Conservation (phyloP, 2,329 filamentous ascomycete species). For the Sarocladiaceae sp. region DNA sequence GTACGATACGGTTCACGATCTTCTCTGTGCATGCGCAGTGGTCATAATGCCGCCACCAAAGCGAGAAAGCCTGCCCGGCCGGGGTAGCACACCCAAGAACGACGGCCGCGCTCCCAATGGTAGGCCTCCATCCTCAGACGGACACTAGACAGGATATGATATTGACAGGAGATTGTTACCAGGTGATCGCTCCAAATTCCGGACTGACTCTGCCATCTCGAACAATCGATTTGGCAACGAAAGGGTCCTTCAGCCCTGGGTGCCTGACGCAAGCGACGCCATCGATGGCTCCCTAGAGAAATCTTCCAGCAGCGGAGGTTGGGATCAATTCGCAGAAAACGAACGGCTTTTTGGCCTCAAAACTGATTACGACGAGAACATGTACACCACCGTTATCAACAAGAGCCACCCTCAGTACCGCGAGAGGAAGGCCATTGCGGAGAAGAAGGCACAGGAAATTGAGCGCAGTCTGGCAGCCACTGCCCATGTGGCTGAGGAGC, state of each 20-base stretch:
- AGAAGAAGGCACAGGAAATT: constrained; percentile 83
- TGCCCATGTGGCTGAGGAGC: constrained; percentile 83
- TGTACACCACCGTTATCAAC: constrained; percentile 90
- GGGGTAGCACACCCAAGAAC: constrained; percentile 22
- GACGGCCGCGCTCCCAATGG: constrained; percentile 26
- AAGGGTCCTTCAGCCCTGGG: constrained; percentile 75
- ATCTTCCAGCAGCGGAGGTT: constrained; percentile 38
- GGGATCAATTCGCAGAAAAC: constrained; percentile 95
- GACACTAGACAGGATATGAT: neutral
- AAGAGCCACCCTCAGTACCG: constrained; percentile 76
- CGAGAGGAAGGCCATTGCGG: constrained; percentile 70
- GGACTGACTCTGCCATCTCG: constrained; percentile 85
- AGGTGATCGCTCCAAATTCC: constrained; percentile 67
- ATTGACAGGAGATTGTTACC: constrained; percentile 13
- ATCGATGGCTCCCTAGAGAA: constrained; percentile 68
- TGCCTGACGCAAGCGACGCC: constrained; percentile 56
- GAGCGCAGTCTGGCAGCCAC: constrained; percentile 69
- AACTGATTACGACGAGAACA: constrained; percentile 87
- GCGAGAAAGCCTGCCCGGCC: constrained; percentile 30
- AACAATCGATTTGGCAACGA: constrained; percentile 63
- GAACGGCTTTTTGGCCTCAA: constrained; percentile 80
- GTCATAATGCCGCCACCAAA: constrained; percentile 31
- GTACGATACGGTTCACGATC: constrained; percentile 13
- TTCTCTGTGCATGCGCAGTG: constrained; percentile 2
- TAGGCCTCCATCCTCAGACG: constrained; percentile 16